Base-by-base conservation (phyloP, 306 rosid species). In the Rosa persica region DNA sequence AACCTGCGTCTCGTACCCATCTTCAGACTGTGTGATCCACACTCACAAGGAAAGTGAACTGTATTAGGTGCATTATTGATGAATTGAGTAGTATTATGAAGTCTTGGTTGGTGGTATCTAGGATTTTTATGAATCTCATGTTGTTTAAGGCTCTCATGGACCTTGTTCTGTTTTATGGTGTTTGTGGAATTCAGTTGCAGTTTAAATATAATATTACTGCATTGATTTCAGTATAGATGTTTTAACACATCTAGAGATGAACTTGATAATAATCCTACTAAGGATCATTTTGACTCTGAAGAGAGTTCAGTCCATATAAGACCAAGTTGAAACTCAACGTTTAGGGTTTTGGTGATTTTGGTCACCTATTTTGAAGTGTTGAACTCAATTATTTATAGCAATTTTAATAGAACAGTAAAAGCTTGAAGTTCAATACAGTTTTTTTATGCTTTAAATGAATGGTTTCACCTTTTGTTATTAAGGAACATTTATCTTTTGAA, bases 21-120 rank as follows among this genome's bases (percentile, higher is more conserved):
- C 96, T 51, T 43, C 89, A 4, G 98, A 90, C 43, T 73, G 81
- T 81, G 92, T 91, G 79, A 93, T 93, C 83, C 87, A 87, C 78
- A 89, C 98, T 23, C 98, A 91, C 89, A 89, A 91, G 88, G 98
- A 93, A 86, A 66, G 61, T 19, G 96, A 91, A 3, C 92, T 90
- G 25, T 87, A 86, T 79, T 93, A 88, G 90, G 81, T 66, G 76
- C 71, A 51, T 61, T 42, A 54, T 36, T 43, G 44, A 30, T 30
- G 36, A 30, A 19, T 25, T 51, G 58, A 13, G 20, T 17, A 61
- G 49, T 54, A 62, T 8, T 23, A 8, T 34, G 58, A 47, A 51
- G 72, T 47, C 52, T 34, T 55, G 4, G 36, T 6, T 76, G 49
- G 57, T 44, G 44, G n/a, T n/a, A 13, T 46, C 15, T 46, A 70